Evolutionary conservation across 2,329 filamentous ascomycete genomes (phyloP).

Genomic region (Colletotrichum liriopes): DNA sequence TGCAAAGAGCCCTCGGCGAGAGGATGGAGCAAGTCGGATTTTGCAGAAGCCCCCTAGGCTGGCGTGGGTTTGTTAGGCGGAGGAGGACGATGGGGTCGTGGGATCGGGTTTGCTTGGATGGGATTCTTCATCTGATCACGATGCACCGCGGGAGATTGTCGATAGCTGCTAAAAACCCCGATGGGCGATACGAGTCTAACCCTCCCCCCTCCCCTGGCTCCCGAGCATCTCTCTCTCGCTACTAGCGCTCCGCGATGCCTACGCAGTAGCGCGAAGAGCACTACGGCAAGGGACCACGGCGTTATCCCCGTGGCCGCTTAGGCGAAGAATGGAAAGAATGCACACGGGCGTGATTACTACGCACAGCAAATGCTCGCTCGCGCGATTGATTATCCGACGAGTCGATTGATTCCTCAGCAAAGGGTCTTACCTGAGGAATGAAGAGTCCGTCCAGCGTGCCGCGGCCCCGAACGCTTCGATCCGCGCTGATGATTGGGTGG

Average conservation of each 20-base stretch:
- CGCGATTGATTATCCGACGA: conserved; percentile 20
- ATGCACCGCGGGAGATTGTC: conserved; percentile 8
- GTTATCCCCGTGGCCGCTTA: conserved; percentile 2
- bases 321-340: background rate
- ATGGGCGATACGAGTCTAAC: conserved; percentile 30
- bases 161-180: conserved; percentile 30
- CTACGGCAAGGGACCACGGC: conserved; percentile 10
- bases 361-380: background rate
- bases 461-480: conserved; percentile 22
- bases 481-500: conserved; percentile 32
- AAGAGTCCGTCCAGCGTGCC: conserved; percentile 13
- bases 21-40: background rate
- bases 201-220: conserved; percentile 1
- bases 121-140: conserved; percentile 37
- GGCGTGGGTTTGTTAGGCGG: background rate
- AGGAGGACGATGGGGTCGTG: conserved; percentile 1
- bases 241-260: conserved; percentile 7
- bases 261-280: conserved; percentile 16
- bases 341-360: background rate
- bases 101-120: background rate
- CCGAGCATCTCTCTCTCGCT: background rate
- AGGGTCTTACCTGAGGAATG: conserved; percentile 20
- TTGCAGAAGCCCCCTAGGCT: too few species aligned
- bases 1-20: background rate
- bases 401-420: conserved; percentile 16